Base-by-base conservation (phyloP, 1,284 basidiomycete species). In the Trametes polyzona region DNA sequence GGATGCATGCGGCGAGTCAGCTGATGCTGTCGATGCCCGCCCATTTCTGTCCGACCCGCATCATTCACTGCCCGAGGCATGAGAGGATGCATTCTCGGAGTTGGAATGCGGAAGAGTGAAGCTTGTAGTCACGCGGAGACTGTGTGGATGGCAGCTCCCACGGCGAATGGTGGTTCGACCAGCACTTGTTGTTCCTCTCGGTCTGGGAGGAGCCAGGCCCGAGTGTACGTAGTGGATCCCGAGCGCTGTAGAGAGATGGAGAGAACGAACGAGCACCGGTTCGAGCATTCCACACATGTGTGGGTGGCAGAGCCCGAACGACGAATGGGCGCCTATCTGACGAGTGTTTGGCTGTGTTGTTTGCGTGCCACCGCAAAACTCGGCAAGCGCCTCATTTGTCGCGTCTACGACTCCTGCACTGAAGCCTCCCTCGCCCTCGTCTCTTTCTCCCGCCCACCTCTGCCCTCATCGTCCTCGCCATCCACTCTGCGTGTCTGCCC, bases 281-380 rank as follows among this genome's bases (percentile, higher is more conserved):
- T 4, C 33, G 4, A 14, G 12, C n/a, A n/a, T n/a, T 14, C 6
- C 5, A 35, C 33, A 12, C 14, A 35, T 14, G 17, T 35, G 4
- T n/a, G 17, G 7, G 33, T 12, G 12, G 33, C n/a, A 35, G 17
- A 35, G 33, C 12, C 12, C n/a, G 4, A 11, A 35, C n/a, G 14
- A 35, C 33, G 24, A 40, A 46, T 32, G 57, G 46, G 61, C 61
- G 61, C 23, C 52, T 55, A 56, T 16, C n/a, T 21, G 16, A 24
- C 32, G n/a, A 33, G 47, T 66, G 55, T 66, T 68, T 66, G 66
- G 54, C 44, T 54, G 43, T 66, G 62, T 67, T 67, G 61, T 56
- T 57, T 48, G 47, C 30, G 33, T 57, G 63, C 65, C 62, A 67
- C 61, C 56, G 61, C 57, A 65, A 65, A 64, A 66, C 57, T 61